These are phyloP conservation scores for Aureobasidium mangrovei DNA, from an alignment of 2,329 filamentous ascomycete genomes.

Conservation along the genomic window DNA sequence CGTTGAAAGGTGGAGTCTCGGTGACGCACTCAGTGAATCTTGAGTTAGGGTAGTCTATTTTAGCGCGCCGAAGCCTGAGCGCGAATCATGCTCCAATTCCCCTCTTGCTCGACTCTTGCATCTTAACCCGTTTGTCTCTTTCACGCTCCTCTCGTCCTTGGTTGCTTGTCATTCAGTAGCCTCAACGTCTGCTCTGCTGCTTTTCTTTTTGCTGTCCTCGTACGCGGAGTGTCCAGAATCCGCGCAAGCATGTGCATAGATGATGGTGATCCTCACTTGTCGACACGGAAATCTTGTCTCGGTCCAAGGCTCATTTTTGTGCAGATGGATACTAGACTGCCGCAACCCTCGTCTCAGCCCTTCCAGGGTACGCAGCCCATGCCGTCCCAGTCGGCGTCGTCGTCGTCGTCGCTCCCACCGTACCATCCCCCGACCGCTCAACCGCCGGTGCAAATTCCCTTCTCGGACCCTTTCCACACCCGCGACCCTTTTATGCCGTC, in stretches of 20 bases:
- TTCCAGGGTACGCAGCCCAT: neutral
- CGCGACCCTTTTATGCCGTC: slow-evolving; percentile 40
- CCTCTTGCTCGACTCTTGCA: neutral
- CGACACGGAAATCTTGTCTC: neutral
- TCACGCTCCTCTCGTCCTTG: neutral
- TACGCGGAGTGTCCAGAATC: too few species aligned
- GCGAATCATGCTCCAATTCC: neutral
- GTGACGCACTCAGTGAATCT: too few species aligned
- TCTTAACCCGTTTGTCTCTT: neutral
- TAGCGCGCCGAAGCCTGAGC: too few species aligned
- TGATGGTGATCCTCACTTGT: too few species aligned
- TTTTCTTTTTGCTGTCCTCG: too few species aligned
- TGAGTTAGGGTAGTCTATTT: too few species aligned
- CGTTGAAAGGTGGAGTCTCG: neutral
- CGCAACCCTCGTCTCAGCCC: slow-evolving; percentile 24
- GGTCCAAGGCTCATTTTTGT: neutral
- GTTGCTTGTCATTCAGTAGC: neutral
- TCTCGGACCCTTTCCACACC: slow-evolving; percentile 38
- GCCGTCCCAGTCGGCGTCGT: slow-evolving; percentile 20
- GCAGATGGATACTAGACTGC: slow-evolving; percentile 23
- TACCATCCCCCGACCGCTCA: slow-evolving; percentile 26
- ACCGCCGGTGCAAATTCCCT: slow-evolving; percentile 37
- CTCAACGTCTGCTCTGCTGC: too few species aligned
- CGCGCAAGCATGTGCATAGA: too few species aligned
- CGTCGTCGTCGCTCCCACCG: slow-evolving; percentile 29